phyloP scores from a whole-genome alignment of 352 stramenopile species.

The Globisporangium takayamanum region DNA sequence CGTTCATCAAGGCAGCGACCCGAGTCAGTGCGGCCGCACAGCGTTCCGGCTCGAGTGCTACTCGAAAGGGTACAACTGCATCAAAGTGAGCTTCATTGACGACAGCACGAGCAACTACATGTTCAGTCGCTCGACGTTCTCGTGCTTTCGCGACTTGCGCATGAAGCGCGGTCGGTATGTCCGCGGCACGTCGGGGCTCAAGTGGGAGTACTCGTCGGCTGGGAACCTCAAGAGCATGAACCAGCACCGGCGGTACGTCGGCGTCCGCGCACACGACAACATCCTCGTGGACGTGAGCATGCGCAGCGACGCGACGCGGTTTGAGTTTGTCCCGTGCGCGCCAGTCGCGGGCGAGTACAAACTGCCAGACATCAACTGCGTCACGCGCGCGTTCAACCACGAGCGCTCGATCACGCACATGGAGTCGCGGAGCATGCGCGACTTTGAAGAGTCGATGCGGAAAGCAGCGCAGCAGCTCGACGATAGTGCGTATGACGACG shows the following conservation, averaged over 20 bases:
- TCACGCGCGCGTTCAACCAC: constrained; percentile 74
- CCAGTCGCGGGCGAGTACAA: constrained; percentile 19
- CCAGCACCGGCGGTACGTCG: constrained; percentile 82
- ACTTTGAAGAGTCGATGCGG: constrained; percentile 53
- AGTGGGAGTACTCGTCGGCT: constrained; percentile 79
- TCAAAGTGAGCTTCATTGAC: constrained; percentile 80
- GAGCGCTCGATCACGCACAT: constrained; percentile 52
- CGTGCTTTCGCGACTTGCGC: constrained; percentile 76
- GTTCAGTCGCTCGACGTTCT: constrained; percentile 82
- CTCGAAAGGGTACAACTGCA: constrained; percentile 80
- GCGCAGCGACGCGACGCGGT: constrained; percentile 65
- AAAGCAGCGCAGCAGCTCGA: constrained; percentile 13
- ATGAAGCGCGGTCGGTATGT: constrained; percentile 63
- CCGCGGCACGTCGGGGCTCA: constrained; percentile 58
- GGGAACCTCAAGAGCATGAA: constrained; percentile 86
- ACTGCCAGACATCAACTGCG: constrained; percentile 64
- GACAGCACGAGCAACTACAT: constrained; percentile 52
- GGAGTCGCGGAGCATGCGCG: constrained; percentile 72
- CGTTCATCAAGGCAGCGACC: constrained; percentile 36
- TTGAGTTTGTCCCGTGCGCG: constrained; percentile 75
- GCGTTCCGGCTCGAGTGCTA: constrained; percentile 73
- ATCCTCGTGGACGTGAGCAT: constrained; percentile 82
- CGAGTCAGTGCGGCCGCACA: constrained; percentile 41
- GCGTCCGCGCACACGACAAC: constrained; percentile 49
- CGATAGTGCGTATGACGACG: not conserved